Base-by-base conservation (phyloP, 768 basidiomycete species). In the Lyophyllum decastes region DNA sequence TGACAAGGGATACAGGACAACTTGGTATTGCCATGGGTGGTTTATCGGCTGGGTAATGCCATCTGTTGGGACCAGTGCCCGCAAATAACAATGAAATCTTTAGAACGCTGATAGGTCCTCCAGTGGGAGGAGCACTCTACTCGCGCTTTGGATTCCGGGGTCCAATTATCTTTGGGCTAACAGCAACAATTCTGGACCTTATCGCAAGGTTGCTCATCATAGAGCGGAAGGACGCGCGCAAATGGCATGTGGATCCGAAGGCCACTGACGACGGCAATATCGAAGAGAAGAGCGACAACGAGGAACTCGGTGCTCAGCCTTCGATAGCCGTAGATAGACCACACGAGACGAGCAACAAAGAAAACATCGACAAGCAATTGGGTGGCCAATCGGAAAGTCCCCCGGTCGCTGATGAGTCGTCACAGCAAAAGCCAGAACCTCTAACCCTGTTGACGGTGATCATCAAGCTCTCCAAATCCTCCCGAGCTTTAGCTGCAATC, bases 11-110 rank as follows among this genome's bases (percentile, higher is more conserved):
- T 11, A 40, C 24, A 82, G 86, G 78, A 57, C 86, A 88, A 63
- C 71, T 88, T 19, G 87, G 87, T 0, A 69, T 86, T 33, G 81
- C 84, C 4, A 85, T 87, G 79, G 72, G 75, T 7, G 85, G 86
- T 12, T 65, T 86, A 40, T 80, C 84, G 16, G 55, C 83, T 25
- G 86, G 86, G 83, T 84, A 57, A 52, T 21, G 2, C 47, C 52
- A 2, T 12, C 19, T 2, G 21, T 48, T 24, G 24, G 43, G 19
- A 49, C 2, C 21, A 33, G 5, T 44, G 46, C 38, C 60, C 24
- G 60, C 46, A 63, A 57, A 27, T 30, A 4, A 14, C 27, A 49
- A 53, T 27, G 52, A 17, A 25, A 24, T 46, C 9, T 46, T 30
- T 26, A 86, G 85, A 33, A 67, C 80, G n/a, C 65, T 84, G 14